Percentiles rank a stretch among this genome's conserved stretches.
Conservation (phyloP, 495 filamentous ascomycete species). For the Aspergillus diversus region DNA sequence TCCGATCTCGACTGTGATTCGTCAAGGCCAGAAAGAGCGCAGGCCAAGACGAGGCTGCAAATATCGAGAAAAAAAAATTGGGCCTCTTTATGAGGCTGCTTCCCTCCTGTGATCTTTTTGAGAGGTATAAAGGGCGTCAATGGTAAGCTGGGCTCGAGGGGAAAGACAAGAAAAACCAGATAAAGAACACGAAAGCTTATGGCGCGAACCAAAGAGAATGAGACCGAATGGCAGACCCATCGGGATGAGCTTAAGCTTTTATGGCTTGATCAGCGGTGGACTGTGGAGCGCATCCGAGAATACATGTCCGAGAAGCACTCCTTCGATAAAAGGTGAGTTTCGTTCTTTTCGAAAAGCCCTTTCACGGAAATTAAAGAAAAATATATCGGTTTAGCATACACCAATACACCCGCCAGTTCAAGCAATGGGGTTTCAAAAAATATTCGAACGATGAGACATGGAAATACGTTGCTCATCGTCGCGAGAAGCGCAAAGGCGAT, state of each 20-base stretch:
- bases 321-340: neutral
- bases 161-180: neutral
- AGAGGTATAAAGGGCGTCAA: neutral
- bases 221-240: neutral
- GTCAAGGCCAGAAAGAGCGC: neutral
- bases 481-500: neutral
- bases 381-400: neutral
- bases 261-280: neutral
- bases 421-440: neutral
- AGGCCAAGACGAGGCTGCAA: neutral
- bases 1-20: neutral
- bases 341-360: no score
- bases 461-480: neutral
- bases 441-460: neutral
- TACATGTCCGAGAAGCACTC: neutral
- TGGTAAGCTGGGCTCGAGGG: neutral
- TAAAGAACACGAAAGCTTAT: neutral
- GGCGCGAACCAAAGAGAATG: neutral
- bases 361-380: neutral
- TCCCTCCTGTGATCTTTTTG: neutral
- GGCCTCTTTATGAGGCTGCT: neutral
- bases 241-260: neutral
- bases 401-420: neutral
- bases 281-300: neutral
- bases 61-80: neutral